phyloP scores from a whole-genome alignment of 2,329 filamentous ascomycete species.

The Cryphonectria carpinicola region DNA sequence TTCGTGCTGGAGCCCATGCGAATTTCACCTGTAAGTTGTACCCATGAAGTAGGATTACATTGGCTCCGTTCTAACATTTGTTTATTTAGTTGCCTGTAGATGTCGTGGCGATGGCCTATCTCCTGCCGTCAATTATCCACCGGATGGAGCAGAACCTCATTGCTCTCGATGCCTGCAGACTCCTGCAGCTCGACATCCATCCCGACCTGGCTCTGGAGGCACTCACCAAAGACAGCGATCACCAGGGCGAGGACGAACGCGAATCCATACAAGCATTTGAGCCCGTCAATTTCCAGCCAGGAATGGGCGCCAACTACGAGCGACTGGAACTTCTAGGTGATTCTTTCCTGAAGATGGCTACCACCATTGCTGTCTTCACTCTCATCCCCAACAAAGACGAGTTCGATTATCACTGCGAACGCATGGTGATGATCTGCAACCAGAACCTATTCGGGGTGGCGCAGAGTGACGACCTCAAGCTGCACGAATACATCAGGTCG shows the following conservation, averaged over 20 bases:
- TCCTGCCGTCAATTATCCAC: slow-evolving; percentile 83
- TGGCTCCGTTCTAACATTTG: slow-evolving; percentile 29
- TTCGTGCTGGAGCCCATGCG: slow-evolving; percentile 77
- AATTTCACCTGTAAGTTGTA: slow-evolving; percentile 70
- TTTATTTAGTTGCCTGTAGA: slow-evolving; percentile 63
- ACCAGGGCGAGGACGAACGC: slow-evolving; percentile 69
- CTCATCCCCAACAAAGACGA: slow-evolving; percentile 78
- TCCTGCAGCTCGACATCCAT: slow-evolving; percentile 66
- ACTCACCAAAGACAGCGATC: slow-evolving; percentile 89
- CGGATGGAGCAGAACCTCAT: slow-evolving; percentile 83
- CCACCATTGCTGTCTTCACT: slow-evolving; percentile 83
- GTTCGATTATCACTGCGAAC: slow-evolving; percentile 84
- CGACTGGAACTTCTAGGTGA: slow-evolving; percentile 92
- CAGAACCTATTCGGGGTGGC: slow-evolving; percentile 83
- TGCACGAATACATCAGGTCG: slow-evolving; percentile 80
- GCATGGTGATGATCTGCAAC: slow-evolving; percentile 92
- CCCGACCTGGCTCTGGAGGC: slow-evolving; percentile 81
- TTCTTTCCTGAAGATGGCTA: slow-evolving; percentile 93
- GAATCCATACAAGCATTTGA: slow-evolving; percentile 43
- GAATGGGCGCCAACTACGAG: slow-evolving; percentile 96
- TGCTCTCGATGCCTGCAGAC: slow-evolving; percentile 71
- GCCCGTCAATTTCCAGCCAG: slow-evolving; percentile 74
- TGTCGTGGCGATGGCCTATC: slow-evolving; percentile 73
- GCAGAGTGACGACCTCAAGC: slow-evolving; percentile 55
- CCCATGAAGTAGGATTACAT: neutral